These are phyloP conservation scores for Zymoseptoria tritici DNA, from an alignment of 2,329 filamentous ascomycete species.

Conservation along the genomic window DNA sequence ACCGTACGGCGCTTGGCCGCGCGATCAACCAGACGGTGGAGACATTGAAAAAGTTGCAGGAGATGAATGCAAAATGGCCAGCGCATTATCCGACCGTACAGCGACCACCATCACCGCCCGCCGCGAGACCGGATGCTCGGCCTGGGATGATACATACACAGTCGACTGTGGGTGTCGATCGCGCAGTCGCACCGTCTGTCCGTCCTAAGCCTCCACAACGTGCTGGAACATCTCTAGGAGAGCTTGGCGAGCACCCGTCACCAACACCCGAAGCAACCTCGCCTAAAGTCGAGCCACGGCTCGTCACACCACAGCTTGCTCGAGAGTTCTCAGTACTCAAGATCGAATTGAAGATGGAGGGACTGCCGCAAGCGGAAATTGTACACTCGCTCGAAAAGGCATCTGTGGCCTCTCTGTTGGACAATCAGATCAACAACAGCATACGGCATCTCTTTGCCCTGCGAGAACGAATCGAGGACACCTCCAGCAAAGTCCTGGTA, in stretches of 20 bases:
- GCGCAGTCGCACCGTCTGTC: slow-evolving; percentile 30
- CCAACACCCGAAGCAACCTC: slow-evolving; percentile 57
- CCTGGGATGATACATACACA: slow-evolving; percentile 58
- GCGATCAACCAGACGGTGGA: slow-evolving; percentile 84
- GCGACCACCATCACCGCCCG: slow-evolving; percentile 41
- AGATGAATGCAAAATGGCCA: slow-evolving; percentile 87
- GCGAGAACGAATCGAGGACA: slow-evolving; percentile 92
- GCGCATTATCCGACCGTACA: slow-evolving; percentile 88
- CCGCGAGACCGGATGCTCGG: slow-evolving; percentile 46
- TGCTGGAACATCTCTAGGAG: slow-evolving; percentile 63
- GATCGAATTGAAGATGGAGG: slow-evolving; percentile 83
- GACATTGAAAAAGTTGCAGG: slow-evolving; percentile 71
- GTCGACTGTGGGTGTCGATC: slow-evolving; percentile 49
- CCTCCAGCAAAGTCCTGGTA: slow-evolving; percentile 89
- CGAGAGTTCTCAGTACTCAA: slow-evolving; percentile 95
- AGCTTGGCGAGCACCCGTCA: slow-evolving; percentile 53
- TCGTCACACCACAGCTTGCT: slow-evolving; percentile 86
- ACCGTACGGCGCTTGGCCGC: slow-evolving; percentile 76
- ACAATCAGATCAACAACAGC: slow-evolving; percentile 90
- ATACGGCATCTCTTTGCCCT: slow-evolving; percentile 82
- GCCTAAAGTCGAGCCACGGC: slow-evolving; percentile 64
- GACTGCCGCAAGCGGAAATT: slow-evolving; percentile 77
- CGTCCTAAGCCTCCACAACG: slow-evolving; percentile 53
- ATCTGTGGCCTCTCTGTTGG: slow-evolving; percentile 81
- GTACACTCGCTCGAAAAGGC: slow-evolving; percentile 91